phyloP scores from a whole-genome alignment of 2,329 filamentous ascomycete species.

The Aspergillus persii region DNA sequence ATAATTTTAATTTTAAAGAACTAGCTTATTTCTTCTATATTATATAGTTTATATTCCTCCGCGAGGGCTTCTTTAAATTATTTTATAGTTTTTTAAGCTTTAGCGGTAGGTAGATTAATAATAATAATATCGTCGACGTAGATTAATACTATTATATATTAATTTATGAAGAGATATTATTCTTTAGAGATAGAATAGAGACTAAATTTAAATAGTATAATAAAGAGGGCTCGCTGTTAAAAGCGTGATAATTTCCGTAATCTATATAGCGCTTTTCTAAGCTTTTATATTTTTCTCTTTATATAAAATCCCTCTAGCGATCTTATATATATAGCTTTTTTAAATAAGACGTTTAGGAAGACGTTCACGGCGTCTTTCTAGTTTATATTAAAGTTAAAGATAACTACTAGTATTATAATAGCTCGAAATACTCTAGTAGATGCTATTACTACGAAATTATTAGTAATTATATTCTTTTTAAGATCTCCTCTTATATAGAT shows the following conservation, averaged over 20 bases:
- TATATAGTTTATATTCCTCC: not conserved
- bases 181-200: not conserved
- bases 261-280: not conserved
- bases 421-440: not conserved
- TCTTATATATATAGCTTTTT: not conserved
- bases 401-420: not conserved
- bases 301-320: not conserved
- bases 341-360: not conserved
- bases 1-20: not conserved
- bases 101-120: not conserved
- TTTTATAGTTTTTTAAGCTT: not conserved
- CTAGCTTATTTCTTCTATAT: not conserved
- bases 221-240: not conserved
- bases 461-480: not conserved
- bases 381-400: not conserved
- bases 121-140: not conserved
- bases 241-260: not conserved
- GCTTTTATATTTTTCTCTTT: not conserved
- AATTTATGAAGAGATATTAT: not conserved
- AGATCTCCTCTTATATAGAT: not conserved
- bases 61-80: not conserved
- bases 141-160: not conserved
- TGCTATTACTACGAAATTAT: not conserved
- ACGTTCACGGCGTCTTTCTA: not conserved
- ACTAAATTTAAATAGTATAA: not conserved